Evolutionary conservation across 768 basidiomycete genomes (phyloP).

Genomic region (Cystofilobasidium bisporidii): DNA sequence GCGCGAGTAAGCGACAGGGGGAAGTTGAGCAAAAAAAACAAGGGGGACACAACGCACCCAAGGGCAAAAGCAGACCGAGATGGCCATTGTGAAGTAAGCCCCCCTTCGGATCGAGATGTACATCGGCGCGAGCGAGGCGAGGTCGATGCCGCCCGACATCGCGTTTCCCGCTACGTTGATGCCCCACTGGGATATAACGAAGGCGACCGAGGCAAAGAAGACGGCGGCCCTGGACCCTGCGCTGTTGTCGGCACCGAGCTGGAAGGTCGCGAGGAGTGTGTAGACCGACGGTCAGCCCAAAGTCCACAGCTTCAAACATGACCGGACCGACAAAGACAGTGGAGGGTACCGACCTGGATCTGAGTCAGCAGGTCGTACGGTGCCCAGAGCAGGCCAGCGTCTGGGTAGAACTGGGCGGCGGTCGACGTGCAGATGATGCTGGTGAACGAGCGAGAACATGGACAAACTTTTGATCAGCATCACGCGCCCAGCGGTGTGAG

Average conservation of each 20-base stretch:
- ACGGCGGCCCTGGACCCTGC: slow-evolving; percentile 33
- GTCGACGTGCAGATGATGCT: slow-evolving; percentile 34
- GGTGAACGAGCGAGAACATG: no score
- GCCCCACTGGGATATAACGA: slow-evolving; percentile 32
- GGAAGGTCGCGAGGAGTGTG: no score
- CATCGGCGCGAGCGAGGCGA: slow-evolving; percentile 8
- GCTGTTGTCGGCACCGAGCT: slow-evolving; percentile 29
- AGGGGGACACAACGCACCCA: no score
- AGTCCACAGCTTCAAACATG: no score
- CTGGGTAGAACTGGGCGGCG: slow-evolving; percentile 33
- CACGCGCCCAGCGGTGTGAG: no score
- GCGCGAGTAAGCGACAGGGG: background rate
- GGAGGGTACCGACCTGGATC: slow-evolving; percentile 21
- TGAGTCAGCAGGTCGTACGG: slow-evolving; percentile 15
- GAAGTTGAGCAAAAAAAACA: slow-evolving; percentile 1
- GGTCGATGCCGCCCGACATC: slow-evolving; percentile 30
- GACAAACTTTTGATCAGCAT: no score
- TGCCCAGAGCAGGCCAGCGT: slow-evolving; percentile 31
- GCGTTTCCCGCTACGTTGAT: slow-evolving; percentile 30
- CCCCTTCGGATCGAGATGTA: background rate
- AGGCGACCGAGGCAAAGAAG: slow-evolving; percentile 35
- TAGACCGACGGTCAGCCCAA: no score
- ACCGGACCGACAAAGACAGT: no score
- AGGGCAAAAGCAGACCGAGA: slow-evolving; percentile 21
- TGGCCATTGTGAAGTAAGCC: slow-evolving; percentile 25